Conservation (phyloP, 257 asterid genomes). For the Voacanga thouarsii region DNA sequence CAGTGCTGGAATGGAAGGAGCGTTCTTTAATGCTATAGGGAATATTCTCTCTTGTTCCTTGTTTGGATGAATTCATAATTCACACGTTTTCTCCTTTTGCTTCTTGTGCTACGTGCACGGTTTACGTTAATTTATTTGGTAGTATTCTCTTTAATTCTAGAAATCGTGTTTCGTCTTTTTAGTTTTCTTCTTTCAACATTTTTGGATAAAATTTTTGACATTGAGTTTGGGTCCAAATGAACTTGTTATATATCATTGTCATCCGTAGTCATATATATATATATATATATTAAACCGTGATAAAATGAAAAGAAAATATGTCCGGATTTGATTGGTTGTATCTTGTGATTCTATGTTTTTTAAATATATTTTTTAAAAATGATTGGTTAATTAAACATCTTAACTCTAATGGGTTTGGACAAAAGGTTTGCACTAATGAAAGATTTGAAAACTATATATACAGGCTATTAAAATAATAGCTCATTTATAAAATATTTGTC, state of each 20-base stretch:
- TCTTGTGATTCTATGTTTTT: no score
- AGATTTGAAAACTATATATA: no score
- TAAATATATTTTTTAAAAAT: no score
- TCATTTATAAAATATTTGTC: no score
- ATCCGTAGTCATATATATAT: neutral
- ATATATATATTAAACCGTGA: no score
- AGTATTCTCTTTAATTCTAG: neutral
- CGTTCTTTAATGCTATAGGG: neutral
- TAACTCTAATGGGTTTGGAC: no score
- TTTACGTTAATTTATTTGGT: neutral
- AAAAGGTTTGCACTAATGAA: no score
- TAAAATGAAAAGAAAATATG: no score
- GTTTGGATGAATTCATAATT: constrained; percentile 1
- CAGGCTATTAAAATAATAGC: no score
- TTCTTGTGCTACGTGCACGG: neutral
- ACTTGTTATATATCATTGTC: neutral
- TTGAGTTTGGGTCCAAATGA: neutral
- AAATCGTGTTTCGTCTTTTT: neutral
- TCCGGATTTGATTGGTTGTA: no score
- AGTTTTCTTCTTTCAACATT: neutral
- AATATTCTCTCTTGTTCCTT: constrained; percentile 14
- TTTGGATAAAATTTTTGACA: neutral
- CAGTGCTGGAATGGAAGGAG: neutral
- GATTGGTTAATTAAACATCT: no score
- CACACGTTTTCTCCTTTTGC: constrained; percentile 16